A percentile compares a stretch with the other conserved stretches of the same genome.
Conservation (phyloP, 495 filamentous ascomycete genomes). For the Penicilliopsis zonata region DNA sequence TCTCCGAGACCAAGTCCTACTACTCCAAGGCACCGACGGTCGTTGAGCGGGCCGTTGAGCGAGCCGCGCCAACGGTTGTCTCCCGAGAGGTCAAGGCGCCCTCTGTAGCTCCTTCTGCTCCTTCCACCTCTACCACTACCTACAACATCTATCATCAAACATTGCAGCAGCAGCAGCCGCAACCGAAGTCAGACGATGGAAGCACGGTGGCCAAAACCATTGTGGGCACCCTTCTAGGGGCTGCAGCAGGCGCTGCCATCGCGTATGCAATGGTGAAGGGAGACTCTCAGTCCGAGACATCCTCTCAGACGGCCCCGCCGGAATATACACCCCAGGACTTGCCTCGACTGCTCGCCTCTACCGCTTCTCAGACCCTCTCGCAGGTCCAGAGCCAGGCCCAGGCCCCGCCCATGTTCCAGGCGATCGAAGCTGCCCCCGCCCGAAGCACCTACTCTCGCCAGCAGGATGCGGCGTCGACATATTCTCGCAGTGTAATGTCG, state of each 20-base stretch:
- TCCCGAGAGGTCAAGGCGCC: conserved; percentile 17
- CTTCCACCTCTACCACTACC: conserved; percentile 14
- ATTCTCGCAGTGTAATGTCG: conserved; percentile 20
- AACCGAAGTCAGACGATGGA: conserved; percentile 23
- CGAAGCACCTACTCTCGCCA: conserved; percentile 24
- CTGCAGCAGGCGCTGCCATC: conserved; percentile 60
- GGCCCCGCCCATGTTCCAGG: conserved; percentile 15
- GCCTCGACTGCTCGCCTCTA: conserved; percentile 11
- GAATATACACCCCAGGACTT: conserved; percentile 18
- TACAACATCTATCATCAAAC: conserved; percentile 1
- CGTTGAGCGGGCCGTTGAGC: conserved; percentile 12
- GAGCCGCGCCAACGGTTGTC: conserved; percentile 12
- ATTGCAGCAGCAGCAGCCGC: conserved; percentile 15
- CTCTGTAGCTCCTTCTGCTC: too few relatives aligned
- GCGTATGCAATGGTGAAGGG: conserved; percentile 59
- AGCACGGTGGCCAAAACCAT: conserved; percentile 41
- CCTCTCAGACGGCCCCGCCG: conserved; percentile 10
- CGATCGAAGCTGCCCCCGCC: conserved; percentile 32
- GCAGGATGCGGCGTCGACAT: conserved; percentile 16
- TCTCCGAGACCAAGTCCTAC: conserved; percentile 13
- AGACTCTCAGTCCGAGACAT: conserved; percentile 20
- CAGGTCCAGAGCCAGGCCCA: conserved; percentile 13
- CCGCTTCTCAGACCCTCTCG: conserved; percentile 12
- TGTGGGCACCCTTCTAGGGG: conserved; percentile 65
- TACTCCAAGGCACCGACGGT: conserved; percentile 19